Base-by-base conservation (phyloP, 2,329 filamentous ascomycete species). In the Phialemonium atrogriseum region DNA sequence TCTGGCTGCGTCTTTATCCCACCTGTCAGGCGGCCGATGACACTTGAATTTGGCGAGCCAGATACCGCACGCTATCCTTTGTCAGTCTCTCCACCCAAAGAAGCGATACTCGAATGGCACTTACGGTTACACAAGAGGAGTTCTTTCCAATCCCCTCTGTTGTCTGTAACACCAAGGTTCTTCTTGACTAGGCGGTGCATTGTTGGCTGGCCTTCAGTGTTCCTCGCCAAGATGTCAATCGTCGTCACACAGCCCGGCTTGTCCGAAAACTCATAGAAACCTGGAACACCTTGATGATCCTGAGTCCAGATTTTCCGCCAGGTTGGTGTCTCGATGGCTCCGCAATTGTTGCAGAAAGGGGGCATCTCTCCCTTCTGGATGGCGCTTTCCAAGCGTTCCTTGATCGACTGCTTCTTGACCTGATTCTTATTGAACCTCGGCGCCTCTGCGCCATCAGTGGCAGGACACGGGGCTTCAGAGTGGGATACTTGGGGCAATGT, bases 291-390 rank as follows among this genome's bases (percentile, higher is more conserved):
- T 11, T 74, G 63, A 27, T 80, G 69, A 7, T 84, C 69, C 48
- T 86, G 85, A n/a, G 78, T 77, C 70, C 82, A 95, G 10, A 91
- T 85, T 49, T 89, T 91, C 38, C 91, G 79, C 91, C 91, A 98
- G 0, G 89, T 95, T 0, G 89, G 85, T 1, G 91, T 98, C 47
- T 96, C 84, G 35, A 98, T 94, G 6, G 87, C 84, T 5, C 91
- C 91, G 47, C 91, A 98, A 47, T 96, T 94, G 41, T 75, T 75
- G 54, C 91, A 98, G 49, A 80, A 96, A 1, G 82, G 80, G 1
- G 91, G 91, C 66, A 88, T 81, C 42, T 87, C 74, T 5, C 91
- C 91, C 33, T 77, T 76, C n/a, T 70, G 69, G 33, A 96, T 78
- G 0, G 76, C 77, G 23, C 64, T 61, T 41, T 79, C 69, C 2